Conservation (phyloP, 2,329 filamentous ascomycete genomes). For the Fusarium sp. region DNA sequence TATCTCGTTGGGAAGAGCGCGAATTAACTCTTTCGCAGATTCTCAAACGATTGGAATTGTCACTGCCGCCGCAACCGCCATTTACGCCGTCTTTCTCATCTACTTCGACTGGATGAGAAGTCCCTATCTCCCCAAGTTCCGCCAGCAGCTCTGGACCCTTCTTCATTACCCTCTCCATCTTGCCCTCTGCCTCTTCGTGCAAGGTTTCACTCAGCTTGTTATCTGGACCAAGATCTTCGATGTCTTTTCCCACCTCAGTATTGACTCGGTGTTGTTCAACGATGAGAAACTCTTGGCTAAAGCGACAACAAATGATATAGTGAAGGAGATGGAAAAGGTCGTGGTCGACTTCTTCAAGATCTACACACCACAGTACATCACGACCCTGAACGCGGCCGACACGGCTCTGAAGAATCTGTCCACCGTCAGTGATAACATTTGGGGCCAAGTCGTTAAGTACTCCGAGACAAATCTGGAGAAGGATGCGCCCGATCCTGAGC, state of each 20-base stretch:
- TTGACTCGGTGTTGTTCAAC: conserved; percentile 21
- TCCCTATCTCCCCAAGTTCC: conserved; percentile 66
- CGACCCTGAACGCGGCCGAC: conserved; percentile 37
- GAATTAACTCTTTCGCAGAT: conserved; percentile 47
- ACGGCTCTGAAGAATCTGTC: conserved; percentile 48
- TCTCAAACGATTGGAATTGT: conserved; percentile 57
- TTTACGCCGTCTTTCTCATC: conserved; percentile 61
- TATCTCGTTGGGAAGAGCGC: accelerated
- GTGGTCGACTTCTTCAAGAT: conserved; percentile 43
- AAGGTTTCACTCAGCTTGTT: conserved; percentile 70
- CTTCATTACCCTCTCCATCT: conserved; percentile 75
- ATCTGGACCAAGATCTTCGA: conserved; percentile 59
- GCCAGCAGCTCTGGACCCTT: conserved; percentile 70
- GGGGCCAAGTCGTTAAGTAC: conserved; percentile 38
- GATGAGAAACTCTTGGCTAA: conserved; percentile 23
- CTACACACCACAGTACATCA: conserved; percentile 47
- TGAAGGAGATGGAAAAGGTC: conserved; percentile 30
- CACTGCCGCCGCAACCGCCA: conserved; percentile 55
- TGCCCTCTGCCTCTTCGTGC: conserved; percentile 72
- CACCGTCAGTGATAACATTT: conserved; percentile 46
- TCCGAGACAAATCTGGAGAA: conserved; percentile 10
- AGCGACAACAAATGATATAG: conserved; percentile 39
- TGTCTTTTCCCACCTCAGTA: conserved; percentile 40
- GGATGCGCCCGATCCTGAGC: conserved; percentile 6
- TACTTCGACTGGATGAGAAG: conserved; percentile 75